Conservation (phyloP, 2,329 filamentous ascomycete species). For the Parastagonospora avenae region DNA sequence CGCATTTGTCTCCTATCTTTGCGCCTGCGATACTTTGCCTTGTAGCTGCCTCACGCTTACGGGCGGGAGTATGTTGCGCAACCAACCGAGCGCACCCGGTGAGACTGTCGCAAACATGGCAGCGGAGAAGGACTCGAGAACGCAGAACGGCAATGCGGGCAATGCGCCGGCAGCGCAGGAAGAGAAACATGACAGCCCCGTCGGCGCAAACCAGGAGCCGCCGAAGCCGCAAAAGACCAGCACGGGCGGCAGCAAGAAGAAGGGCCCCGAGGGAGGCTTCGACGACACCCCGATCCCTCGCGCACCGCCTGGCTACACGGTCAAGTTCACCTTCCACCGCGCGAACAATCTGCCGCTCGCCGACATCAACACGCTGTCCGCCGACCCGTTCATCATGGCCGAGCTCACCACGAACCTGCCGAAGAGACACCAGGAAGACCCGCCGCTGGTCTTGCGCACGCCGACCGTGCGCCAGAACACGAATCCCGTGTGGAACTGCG, state of each 20-base stretch:
- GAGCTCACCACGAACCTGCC: constrained; percentile 75
- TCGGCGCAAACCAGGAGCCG: constrained; percentile 15
- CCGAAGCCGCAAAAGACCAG: constrained; percentile 31
- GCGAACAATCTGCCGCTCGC: constrained; percentile 82
- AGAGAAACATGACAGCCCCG: constrained; percentile 16
- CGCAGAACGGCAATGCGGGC: constrained; percentile 19
- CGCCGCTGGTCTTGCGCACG: constrained; percentile 74
- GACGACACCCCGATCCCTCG: constrained; percentile 78
- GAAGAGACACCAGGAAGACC: constrained; percentile 84
- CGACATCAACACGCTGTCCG: constrained; percentile 76
- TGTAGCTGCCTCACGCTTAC: background rate
- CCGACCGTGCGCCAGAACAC: constrained; percentile 73
- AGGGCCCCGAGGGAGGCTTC: constrained; percentile 73
- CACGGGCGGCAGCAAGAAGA: constrained; percentile 34
- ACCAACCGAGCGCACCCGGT: background rate
- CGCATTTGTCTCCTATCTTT: background rate
- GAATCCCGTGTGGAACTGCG: constrained; percentile 79
- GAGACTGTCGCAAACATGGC: constrained; percentile 11
- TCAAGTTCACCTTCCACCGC: constrained; percentile 82
- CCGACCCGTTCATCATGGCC: constrained; percentile 81
- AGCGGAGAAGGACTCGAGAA: constrained; percentile 11
- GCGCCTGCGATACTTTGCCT: background rate
- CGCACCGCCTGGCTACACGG: constrained; percentile 77
- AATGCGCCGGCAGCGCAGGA: constrained; percentile 10
- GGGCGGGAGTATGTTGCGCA: background rate